Evolutionary conservation across 2,329 filamentous ascomycete species (phyloP), one percentile per base, ranked within the genome.

Genomic region (Calonectria hongkongensis): DNA sequence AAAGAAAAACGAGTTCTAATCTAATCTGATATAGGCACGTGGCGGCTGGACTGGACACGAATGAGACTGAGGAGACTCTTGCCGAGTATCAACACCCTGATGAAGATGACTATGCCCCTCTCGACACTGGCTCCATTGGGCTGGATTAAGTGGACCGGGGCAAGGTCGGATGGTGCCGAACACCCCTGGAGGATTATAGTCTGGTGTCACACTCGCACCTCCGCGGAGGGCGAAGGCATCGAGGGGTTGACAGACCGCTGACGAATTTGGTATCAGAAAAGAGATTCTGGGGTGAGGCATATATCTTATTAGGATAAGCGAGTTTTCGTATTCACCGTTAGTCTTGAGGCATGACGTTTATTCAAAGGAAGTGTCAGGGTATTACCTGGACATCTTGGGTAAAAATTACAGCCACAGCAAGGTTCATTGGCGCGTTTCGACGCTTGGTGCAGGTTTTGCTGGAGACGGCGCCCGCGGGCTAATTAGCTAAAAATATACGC

Each of bases 1-100:
- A 39, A 5, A n/a, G 30, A 5, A 13, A 10, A 15, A 13, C 2
- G 2, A 13, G 16, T 54, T 9, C 30, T 39, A 66, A 60, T 56
- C 18, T 25, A 3, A 36, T 18, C 5, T 4, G 16, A 21, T 16
- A 3, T 15, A 74, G 72, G 28, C 66, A 74, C 25, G 41, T 74
- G 16, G 70, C 66, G n/a, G 72, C 72, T 27, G 72, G 72, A 0
- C 28, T 74, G 39, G 72, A 74, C 30, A 68, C 62, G 3, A 64
- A 74, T 27, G 72, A 74, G 41, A 74, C 72, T 0, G 72, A 74
- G 39, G 72, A 74, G 47, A 74, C 72, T n/a, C 51, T 74, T 15
- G 68, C 65, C 43, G 69, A 74, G 16, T 74, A 72, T 43, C 51
- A 72, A 3, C 69, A 74, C 15, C 72, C 72, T 13, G 72, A 74